Percentiles rank a stretch among this genome's conserved stretches.
phyloP scores from a whole-genome alignment of 2,329 filamentous ascomycete genomes.

The Xylaria sp. region DNA sequence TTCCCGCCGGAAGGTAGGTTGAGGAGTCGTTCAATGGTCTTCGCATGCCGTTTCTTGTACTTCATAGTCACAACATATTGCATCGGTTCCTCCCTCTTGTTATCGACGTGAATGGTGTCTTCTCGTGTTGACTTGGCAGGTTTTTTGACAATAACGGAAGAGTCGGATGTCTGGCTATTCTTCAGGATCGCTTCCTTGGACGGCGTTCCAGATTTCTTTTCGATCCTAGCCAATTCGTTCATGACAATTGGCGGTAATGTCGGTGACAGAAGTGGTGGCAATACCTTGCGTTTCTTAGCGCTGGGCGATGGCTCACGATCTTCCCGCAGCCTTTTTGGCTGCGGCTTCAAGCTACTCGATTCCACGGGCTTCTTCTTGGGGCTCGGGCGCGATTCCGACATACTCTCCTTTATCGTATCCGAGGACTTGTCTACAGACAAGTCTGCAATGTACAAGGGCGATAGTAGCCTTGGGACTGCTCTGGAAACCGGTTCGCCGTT shows the following conservation, averaged over 20 bases:
- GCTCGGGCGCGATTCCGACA: constrained; percentile 42
- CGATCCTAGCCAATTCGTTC: constrained; percentile 55
- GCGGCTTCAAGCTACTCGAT: constrained; percentile 43
- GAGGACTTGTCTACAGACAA: constrained; percentile 51
- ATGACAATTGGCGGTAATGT: constrained; percentile 65
- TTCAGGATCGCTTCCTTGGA: constrained; percentile 44
- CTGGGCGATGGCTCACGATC: constrained; percentile 45
- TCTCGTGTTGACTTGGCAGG: constrained; percentile 48
- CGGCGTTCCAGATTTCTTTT: constrained; percentile 45
- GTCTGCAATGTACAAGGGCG: constrained; percentile 55
- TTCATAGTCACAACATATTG: constrained; percentile 58
- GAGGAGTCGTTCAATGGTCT: constrained; percentile 59
- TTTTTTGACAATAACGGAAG: constrained; percentile 52
- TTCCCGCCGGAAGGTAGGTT: constrained; percentile 52
- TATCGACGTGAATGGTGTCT: constrained; percentile 48
- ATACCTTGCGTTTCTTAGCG: constrained; percentile 53
- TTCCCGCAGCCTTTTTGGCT: constrained; percentile 46
- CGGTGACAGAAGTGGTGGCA: constrained; percentile 65
- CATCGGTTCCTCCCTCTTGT: constrained; percentile 48
- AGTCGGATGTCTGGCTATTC: constrained; percentile 48
- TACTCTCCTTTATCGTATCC: constrained; percentile 41
- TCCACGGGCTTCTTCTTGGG: constrained; percentile 51
- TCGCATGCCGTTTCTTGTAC: constrained; percentile 59
- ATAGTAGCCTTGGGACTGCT: constrained; percentile 62
- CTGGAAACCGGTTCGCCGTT: constrained; percentile 48